Percentiles rank a stretch among this genome's conserved stretches.
Evolutionary conservation across 225 moss, liverwort and hornwort genomes (phyloP).

Genomic region (Sphagnum tenellum): DNA sequence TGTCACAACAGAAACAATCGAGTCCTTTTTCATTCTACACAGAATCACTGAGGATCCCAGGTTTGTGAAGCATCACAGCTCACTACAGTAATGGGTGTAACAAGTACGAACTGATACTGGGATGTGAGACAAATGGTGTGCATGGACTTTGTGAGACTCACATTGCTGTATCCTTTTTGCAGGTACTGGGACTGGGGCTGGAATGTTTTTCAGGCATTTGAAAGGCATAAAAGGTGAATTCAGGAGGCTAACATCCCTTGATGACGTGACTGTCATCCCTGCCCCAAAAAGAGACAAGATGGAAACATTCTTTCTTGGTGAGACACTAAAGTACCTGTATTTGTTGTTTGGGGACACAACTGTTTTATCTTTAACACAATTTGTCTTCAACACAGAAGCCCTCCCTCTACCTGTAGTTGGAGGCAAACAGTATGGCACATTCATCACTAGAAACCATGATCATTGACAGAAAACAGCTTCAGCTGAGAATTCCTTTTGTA

Average conservation of each 20-base stretch:
- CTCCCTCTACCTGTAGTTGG: conserved; percentile 64
- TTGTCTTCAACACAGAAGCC: conserved; percentile 89
- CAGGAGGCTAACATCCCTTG: conserved; percentile 84
- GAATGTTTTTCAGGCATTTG: conserved; percentile 82
- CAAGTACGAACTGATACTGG: too few species aligned
- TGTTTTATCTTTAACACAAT: conserved; percentile 67
- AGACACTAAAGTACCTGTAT: conserved; percentile 92
- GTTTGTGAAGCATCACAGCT: conserved; percentile 28
- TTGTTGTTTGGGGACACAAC: conserved; percentile 65
- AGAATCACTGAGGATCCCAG: conserved; percentile 77
- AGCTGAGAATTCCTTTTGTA: too few species aligned
- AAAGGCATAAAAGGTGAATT: conserved; percentile 72
- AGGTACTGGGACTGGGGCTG: conserved; percentile 97
- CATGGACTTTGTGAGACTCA: too few species aligned
- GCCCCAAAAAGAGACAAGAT: conserved; percentile 81
- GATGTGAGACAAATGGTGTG: too few species aligned
- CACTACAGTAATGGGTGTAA: too few species aligned
- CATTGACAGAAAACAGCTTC: too few species aligned
- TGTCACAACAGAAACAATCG: conserved; percentile 95
- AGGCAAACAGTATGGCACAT: too few species aligned
- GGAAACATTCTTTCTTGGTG: conserved; percentile 96
- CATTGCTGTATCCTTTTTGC: conserved; percentile 4
- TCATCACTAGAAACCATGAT: too few species aligned
- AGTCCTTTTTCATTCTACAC: conserved; percentile 79
- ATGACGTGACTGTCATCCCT: conserved; percentile 71